Conservation (phyloP, 306 rosid genomes). For the Vigna angularis region DNA sequence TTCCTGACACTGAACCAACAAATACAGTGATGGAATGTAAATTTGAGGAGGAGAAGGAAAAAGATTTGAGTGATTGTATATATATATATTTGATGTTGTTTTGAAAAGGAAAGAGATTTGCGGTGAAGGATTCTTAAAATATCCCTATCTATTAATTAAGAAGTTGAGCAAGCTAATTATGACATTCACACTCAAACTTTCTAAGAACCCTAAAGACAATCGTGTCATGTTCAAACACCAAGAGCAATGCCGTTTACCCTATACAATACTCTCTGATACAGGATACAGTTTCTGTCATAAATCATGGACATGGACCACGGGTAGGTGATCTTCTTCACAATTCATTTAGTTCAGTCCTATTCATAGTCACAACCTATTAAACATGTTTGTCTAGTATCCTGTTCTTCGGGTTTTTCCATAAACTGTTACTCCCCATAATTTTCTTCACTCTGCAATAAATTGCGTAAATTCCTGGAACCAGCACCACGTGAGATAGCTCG, state of each 20-base stretch:
- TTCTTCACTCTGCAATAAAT: slow-evolving; percentile 36
- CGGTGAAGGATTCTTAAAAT: background rate
- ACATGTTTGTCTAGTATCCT: background rate
- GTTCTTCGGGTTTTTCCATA: background rate
- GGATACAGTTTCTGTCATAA: slow-evolving; percentile 20
- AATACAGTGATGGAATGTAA: too few relatives aligned
- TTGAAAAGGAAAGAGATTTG: background rate
- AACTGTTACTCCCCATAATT: slow-evolving; percentile 23
- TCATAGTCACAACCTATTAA: background rate
- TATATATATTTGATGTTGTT: background rate
- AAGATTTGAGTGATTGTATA: background rate
- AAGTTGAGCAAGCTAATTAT: background rate
- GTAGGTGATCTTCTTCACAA: slow-evolving; percentile 39
- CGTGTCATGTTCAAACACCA: slow-evolving; percentile 7
- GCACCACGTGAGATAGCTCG: slow-evolving; percentile 51
- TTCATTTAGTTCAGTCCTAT: slow-evolving; percentile 43
- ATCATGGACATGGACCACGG: slow-evolving; percentile 45
- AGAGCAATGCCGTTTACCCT: background rate
- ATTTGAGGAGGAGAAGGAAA: background rate
- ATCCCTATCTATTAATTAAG: background rate
- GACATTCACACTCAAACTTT: background rate
- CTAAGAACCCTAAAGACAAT: background rate
- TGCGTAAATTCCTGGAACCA: slow-evolving; percentile 47
- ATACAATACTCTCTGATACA: background rate
- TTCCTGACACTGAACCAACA: too few relatives aligned